phyloP scores from a whole-genome alignment of 805 yeast species.

The Starmerella tilneyi region DNA sequence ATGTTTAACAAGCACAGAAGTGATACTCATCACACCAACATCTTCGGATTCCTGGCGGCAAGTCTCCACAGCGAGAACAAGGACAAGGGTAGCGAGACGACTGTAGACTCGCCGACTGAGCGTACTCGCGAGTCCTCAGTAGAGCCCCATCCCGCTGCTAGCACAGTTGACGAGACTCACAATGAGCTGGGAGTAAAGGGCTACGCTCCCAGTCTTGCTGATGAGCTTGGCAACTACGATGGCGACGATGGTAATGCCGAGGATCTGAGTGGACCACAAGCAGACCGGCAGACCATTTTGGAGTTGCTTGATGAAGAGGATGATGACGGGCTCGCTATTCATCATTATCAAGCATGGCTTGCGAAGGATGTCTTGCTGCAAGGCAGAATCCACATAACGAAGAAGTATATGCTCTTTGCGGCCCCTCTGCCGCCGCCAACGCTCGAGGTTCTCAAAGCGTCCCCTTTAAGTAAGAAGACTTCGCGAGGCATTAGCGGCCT shows the following conservation, averaged over 20 bases:
- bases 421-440: slow-evolving; percentile 62
- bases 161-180: no score
- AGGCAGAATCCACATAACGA: slow-evolving; percentile 72
- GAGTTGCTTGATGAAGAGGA: slow-evolving; percentile 7
- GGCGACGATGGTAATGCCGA: not conserved
- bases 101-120: no score
- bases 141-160: no score
- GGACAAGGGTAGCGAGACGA: not conserved
- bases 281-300: slow-evolving; percentile 8
- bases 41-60: slow-evolving; percentile 3
- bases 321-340: slow-evolving; percentile 5
- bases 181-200: no score
- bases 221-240: not conserved
- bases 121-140: no score
- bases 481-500: slow-evolving; percentile 28
- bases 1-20: not conserved
- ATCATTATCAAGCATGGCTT: slow-evolving; percentile 43
- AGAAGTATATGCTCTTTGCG: slow-evolving; percentile 54
- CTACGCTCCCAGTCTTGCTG: no score
- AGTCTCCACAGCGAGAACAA: not conserved
- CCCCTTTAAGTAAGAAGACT: slow-evolving; percentile 38
- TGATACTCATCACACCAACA: not conserved
- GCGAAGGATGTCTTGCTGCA: slow-evolving; percentile 72
- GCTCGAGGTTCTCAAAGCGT: slow-evolving; percentile 37
- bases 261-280: not conserved